Base-by-base conservation (phyloP, 345 rosid species). In the Populus deltoides region DNA sequence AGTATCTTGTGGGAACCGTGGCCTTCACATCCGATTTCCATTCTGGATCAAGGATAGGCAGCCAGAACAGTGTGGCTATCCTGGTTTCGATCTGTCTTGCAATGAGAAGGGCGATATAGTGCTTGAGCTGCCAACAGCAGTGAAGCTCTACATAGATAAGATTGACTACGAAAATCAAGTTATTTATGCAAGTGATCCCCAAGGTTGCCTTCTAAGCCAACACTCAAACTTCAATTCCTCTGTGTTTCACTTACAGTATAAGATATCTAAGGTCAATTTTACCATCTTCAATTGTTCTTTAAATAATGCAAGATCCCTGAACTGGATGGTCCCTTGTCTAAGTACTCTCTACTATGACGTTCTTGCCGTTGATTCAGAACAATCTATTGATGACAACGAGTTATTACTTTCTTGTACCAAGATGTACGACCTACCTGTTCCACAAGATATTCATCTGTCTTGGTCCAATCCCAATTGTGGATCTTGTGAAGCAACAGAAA, bases 51-150 rank as follows among this genome's bases (percentile, higher is more conserved):
- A 68, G 31, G 57, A 68, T 25, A 45, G 43, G 36, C 79, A 76
- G 5, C 79, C 79, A 24, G 67, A 51, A 0, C 43, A 35, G 38
- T 53, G 79, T 68, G 79, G 79, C 66, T 68, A 33, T 68, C 68
- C 67, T 55, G 79, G 79, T 36, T 76, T 76, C 24, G 73, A 36
- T 51, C 66, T 76, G 24, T 68, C 79, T 53, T 76, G 79, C 3
- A 67, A 63, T 0, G 79, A 68, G 16, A 2, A 0, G 33, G 33
- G 10, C 33, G 7, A 27, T 12, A 63, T 15, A n/a, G 33, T 63
- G 68, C 38, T 63, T 22, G 33, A 63, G 31, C 33, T 63, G 12
- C 68, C 22, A 63, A 2, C 0, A 29, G 29, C 36, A 63, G 29
- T 11, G 36, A 25, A 63, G 12, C 68, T 63, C 68, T 3, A n/a